Percentiles rank a stretch among this genome's conserved stretches.
phyloP scores from a whole-genome alignment of 257 asterid genomes.

The Solanum arcanum region DNA sequence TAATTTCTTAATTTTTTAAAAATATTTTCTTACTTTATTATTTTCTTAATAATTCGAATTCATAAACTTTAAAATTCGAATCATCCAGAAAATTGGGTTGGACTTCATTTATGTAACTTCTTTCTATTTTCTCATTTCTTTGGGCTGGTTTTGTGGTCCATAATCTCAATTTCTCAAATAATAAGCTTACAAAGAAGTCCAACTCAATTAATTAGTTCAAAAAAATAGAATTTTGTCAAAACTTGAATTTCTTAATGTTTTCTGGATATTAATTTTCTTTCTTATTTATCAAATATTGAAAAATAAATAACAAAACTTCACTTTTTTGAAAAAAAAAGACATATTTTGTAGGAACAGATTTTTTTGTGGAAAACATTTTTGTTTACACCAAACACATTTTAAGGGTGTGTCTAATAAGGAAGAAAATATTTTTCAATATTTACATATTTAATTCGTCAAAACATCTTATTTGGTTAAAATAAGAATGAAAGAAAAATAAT shows the following conservation, averaged over 20 bases:
- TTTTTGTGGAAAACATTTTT: too few species aligned
- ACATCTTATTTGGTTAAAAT: too few species aligned
- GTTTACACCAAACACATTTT: not conserved
- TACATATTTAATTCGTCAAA: not conserved
- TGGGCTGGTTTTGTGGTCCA: not conserved
- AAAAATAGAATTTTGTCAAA: not conserved
- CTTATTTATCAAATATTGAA: not conserved
- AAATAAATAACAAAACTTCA: too few species aligned
- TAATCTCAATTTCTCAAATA: not conserved
- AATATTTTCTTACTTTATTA: too few species aligned
- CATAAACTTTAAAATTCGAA: not conserved
- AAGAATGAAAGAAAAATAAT: too few species aligned
- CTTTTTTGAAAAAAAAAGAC: too few species aligned
- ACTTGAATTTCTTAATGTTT: not conserved
- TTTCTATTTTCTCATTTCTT: not conserved
- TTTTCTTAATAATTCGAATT: too few species aligned
- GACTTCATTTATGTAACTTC: not conserved
- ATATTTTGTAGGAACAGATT: not conserved
- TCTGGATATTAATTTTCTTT: too few species aligned
- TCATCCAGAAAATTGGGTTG: rapidly evolving
- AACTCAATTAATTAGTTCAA: not conserved
- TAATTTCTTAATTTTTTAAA: too few species aligned
- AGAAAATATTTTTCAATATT: too few species aligned
- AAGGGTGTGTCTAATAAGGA: too few species aligned
- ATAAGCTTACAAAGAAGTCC: not conserved